Conservation (phyloP, 1,284 basidiomycete species). For the Sphaerobolus stellatus region DNA sequence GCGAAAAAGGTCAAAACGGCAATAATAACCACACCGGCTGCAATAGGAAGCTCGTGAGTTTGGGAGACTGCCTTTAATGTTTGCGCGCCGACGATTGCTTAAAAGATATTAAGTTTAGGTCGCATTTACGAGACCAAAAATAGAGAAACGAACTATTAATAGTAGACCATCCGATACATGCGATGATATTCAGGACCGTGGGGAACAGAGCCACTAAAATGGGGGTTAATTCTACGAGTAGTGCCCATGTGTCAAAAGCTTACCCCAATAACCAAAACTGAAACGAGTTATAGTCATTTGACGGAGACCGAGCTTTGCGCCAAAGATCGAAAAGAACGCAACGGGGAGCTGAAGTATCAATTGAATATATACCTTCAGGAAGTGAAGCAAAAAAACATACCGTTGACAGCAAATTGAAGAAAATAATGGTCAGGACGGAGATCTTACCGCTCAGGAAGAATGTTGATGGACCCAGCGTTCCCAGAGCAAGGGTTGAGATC, state of each 20-base stretch:
- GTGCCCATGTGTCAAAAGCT: not conserved
- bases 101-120: not conserved
- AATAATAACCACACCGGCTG: conserved; percentile 33
- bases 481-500: conserved; percentile 34
- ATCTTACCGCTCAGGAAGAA: conserved; percentile 31
- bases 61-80: conserved; percentile 28
- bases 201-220: conserved; percentile 21
- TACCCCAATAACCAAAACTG: conserved; percentile 29
- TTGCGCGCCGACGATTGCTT: conserved; percentile 34
- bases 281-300: conserved; percentile 39
- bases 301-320: conserved; percentile 35
- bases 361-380: conserved; percentile 20
- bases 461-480: conserved; percentile 32
- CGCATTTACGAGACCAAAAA: not conserved
- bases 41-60: conserved; percentile 29
- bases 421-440: conserved; percentile 33
- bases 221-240: not conserved
- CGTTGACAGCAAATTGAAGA: conserved; percentile 38
- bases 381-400: conserved; percentile 12
- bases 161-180: conserved; percentile 35
- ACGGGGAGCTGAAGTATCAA: conserved; percentile 24
- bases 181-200: conserved; percentile 29
- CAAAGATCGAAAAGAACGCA: conserved; percentile 35
- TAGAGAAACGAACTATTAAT: conserved; percentile 28
- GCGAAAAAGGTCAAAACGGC: conserved; percentile 37